phyloP scores from a whole-genome alignment of 805 yeast species.

The Teunomyces aglyptinius region DNA sequence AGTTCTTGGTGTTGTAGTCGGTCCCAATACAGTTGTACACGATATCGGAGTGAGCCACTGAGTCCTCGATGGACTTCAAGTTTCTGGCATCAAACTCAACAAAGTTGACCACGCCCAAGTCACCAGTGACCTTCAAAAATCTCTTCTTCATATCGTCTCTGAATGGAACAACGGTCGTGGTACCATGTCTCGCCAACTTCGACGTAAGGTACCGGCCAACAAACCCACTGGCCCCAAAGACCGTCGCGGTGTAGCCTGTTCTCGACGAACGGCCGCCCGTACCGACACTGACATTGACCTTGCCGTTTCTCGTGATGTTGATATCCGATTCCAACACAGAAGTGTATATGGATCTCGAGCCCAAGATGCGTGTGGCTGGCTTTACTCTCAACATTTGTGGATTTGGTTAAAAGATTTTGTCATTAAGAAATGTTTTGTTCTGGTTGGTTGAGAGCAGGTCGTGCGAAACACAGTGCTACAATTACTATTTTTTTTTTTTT shows the following conservation, averaged over 20 bases:
- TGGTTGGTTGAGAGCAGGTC: constrained; percentile 29
- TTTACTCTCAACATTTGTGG: constrained; percentile 12
- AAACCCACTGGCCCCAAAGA: constrained; percentile 80
- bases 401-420: background rate
- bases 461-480: background rate
- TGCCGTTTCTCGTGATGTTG: constrained; percentile 72
- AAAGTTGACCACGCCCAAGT: constrained; percentile 81
- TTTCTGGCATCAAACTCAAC: constrained; percentile 83
- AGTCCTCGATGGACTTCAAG: constrained; percentile 67
- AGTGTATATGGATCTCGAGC: constrained; percentile 35
- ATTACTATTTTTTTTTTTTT: background rate
- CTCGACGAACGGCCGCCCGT: constrained; percentile 81
- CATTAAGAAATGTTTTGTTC: constrained; percentile 19
- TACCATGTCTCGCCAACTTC: constrained; percentile 80
- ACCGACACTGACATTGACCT: constrained; percentile 69
- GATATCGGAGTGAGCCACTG: constrained; percentile 78
- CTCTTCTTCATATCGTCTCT: constrained; percentile 77
- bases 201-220: constrained; percentile 71
- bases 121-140: constrained; percentile 79
- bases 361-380: constrained; percentile 5
- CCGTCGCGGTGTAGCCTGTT: constrained; percentile 86
- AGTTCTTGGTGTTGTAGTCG: constrained; percentile 73
- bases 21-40: constrained; percentile 80
- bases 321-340: constrained; percentile 54
- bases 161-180: constrained; percentile 72